Evolutionary conservation across 352 stramenopile genomes (phyloP), one percentile per base, ranked within the genome.

Genomic region (Phytophthora litchii): DNA sequence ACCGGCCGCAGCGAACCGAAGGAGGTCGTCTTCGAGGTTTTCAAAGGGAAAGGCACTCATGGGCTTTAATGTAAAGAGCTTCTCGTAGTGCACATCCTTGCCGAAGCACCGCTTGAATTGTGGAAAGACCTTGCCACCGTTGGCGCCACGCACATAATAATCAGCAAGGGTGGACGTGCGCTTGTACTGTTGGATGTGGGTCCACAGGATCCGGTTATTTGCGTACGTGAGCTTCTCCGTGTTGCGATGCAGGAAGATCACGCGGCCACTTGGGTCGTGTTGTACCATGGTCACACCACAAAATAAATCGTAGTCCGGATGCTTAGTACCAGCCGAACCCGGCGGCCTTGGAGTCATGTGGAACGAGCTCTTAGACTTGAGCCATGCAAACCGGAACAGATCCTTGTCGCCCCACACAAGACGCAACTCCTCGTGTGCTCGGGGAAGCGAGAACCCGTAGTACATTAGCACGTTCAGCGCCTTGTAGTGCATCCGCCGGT

Each of bases 341-440:
- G 82, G 82, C 6, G 82, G 80, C 3, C 60, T 55, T 21, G 53
- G 11, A 12, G 87, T 83, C 67, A 91, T 87, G 64, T 85, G 48
- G 51, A 89, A 92, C n/a, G 64, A 55, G 54, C 65, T 88, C 13
- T 86, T 74, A 2, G 80, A 86, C 61, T 91, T 91, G 23, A 86
- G 60, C 84, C 84, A 94, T 38, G 82, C 82, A 13, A 94, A 81
- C 13, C 85, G 83, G 53, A 92, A 94, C 4, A 94, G 45, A 49
- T 94, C 84, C 53, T 94, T 94, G 63, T 94, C 85, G 10, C 85
- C 85, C 80, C 81, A 92, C 31, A 91, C 70, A 10, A 94, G 72
- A 7, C 60, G 58, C 47, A 92, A 42, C 14, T 70, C 44, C 32
- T 90, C 76, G 25, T 78, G 60, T 7, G 78, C 45, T n/a, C 64